phyloP scores from a whole-genome alignment of 805 yeast species.

The Candida pseudoglaebosa region DNA sequence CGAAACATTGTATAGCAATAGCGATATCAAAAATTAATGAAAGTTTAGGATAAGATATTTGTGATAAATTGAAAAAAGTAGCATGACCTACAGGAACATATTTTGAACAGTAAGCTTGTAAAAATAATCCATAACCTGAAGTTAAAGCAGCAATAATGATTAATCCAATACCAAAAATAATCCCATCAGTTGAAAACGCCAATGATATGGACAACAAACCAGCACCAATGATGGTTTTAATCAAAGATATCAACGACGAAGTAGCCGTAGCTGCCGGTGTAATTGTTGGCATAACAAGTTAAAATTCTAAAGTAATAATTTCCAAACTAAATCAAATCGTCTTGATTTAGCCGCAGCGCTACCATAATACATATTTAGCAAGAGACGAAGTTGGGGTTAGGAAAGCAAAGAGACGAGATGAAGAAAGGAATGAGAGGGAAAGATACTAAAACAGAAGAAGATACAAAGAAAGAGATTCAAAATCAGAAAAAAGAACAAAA shows the following conservation, averaged over 20 bases:
- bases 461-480: too few relatives aligned
- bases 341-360: too few relatives aligned
- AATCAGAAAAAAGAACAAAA: too few relatives aligned
- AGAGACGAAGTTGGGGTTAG: too few relatives aligned
- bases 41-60: slow-evolving; percentile 55
- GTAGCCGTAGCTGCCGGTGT: slow-evolving; percentile 41
- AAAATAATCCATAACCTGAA: slow-evolving; percentile 63
- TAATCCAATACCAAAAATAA: slow-evolving; percentile 52
- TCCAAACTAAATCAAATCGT: too few relatives aligned
- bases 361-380: too few relatives aligned
- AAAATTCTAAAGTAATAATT: too few relatives aligned
- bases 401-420: too few relatives aligned
- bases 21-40: slow-evolving; percentile 64
- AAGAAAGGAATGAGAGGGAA: too few relatives aligned
- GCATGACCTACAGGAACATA: slow-evolving; percentile 58
- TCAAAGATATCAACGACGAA: slow-evolving; percentile 63
- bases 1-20: slow-evolving; percentile 67
- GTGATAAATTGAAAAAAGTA: slow-evolving; percentile 68
- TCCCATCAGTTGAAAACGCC: slow-evolving; percentile 66
- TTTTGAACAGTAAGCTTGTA: slow-evolving; percentile 57
- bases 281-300: slow-evolving; percentile 13
- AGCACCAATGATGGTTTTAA: slow-evolving; percentile 78
- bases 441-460: too few relatives aligned
- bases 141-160: slow-evolving; percentile 60
- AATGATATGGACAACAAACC: slow-evolving; percentile 75